A percentile compares a stretch with the other conserved stretches of the same genome.
phyloP scores from a whole-genome alignment of 352 stramenopile species.

The Blastocystis sp. region DNA sequence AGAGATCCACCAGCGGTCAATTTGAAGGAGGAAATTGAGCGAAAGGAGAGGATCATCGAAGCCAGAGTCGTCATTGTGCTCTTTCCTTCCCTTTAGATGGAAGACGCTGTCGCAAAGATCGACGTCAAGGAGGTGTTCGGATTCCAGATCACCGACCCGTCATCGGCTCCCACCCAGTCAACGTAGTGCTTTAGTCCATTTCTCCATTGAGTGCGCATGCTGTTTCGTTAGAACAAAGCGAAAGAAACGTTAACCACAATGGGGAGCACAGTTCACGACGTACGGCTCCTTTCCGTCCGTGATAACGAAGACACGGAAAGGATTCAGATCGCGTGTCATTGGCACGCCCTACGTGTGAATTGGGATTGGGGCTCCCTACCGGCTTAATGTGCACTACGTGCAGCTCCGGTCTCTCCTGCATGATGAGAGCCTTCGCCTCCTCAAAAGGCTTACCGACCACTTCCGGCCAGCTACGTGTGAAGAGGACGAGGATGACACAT shows the following conservation, averaged over 20 bases:
- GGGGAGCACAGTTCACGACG: neutral
- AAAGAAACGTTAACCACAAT: slow-evolving; percentile 33
- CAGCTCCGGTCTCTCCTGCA: slow-evolving; percentile 37
- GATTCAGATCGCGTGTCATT: slow-evolving; percentile 43
- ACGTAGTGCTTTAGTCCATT: too few relatives aligned
- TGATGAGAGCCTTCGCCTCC: slow-evolving; percentile 26
- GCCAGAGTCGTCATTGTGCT: neutral
- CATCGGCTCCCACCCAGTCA: too few relatives aligned
- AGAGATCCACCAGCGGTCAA: neutral
- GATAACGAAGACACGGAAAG: slow-evolving; percentile 60
- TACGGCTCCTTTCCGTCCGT: slow-evolving; percentile 31
- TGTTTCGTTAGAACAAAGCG: neutral
- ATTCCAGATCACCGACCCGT: neutral
- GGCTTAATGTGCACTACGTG: slow-evolving; percentile 51
- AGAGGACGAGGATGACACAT: neutral
- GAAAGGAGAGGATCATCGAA: slow-evolving; percentile 10
- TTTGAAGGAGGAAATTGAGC: neutral
- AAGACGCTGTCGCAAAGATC: neutral
- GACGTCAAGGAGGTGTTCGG: neutral
- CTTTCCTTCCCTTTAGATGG: neutral
- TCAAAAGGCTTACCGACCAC: slow-evolving; percentile 36
- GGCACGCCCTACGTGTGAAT: slow-evolving; percentile 6
- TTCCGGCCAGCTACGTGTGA: slow-evolving; percentile 60
- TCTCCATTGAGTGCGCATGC: too few relatives aligned
- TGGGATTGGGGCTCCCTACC: neutral